phyloP scores from a whole-genome alignment of 305 asterid species.

The Solanum aculeatissimum region DNA sequence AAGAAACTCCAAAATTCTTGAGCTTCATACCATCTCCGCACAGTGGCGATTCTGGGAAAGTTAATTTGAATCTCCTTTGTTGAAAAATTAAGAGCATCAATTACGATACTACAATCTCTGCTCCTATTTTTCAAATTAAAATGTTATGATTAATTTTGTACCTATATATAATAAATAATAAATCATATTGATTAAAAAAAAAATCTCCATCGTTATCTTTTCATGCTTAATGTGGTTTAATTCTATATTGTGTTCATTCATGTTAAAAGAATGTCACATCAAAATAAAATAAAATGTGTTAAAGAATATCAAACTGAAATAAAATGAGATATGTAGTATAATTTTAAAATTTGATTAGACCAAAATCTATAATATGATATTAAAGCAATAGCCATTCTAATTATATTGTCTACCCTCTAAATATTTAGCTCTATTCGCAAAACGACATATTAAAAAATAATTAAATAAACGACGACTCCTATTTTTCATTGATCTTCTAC shows the following conservation, averaged over 20 bases:
- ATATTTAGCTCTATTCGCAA: too few species aligned
- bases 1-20: background rate
- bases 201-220: too few species aligned
- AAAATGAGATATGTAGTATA: too few species aligned
- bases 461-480: too few species aligned
- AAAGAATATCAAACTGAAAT: too few species aligned
- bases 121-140: too few species aligned
- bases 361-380: background rate
- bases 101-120: too few species aligned
- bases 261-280: background rate
- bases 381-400: fast-evolving
- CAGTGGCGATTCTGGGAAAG: fast-evolving
- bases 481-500: background rate
- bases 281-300: background rate
- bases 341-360: too few species aligned
- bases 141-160: too few species aligned
- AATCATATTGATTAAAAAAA: background rate
- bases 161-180: background rate
- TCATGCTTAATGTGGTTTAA: background rate
- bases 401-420: background rate
- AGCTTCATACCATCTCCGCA: background rate
- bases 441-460: background rate
- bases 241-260: background rate
- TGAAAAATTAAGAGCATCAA: too few species aligned
- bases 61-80: too few species aligned